Base-by-base conservation (phyloP, 2,329 filamentous ascomycete species). In the Lachnellula hyalina region DNA sequence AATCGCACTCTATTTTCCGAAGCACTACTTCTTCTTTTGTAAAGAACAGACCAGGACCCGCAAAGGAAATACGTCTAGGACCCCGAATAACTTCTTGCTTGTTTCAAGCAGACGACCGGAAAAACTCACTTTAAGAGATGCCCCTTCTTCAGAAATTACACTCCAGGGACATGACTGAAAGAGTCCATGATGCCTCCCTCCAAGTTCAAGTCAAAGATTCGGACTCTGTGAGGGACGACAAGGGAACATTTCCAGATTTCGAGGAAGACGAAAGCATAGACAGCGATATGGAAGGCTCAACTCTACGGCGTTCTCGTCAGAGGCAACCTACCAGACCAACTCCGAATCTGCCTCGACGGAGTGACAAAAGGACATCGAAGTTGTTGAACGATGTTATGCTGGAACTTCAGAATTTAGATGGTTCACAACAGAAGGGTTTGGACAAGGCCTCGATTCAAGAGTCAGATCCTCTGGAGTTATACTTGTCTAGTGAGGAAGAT, bases 401-500 rank as follows among this genome's bases (percentile, higher is more conserved):
- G 44, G 65, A 68, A 32, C 42, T 68, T 44, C 52, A 67, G 51
- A 62, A 47, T 41, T 47, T 68, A 55, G 64, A 64, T 45, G 61
- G 54, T 0, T 54, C 53, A 34, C 36, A 47, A 36, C 36, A 46
- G 28, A 55, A 60, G 48, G 57, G 62, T 11, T 54, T 58, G 8
- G 57, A 61, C 15, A 57, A 47, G 5, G 35, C 42, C 9, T 57
- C 59, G n/a, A 47, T 63, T 15, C 47, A 63, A 28, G 55, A 61
- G 49, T 48, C 60, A 15, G 63, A 70, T 59, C 79, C 81, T 5
- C 82, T 84, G 66, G 79, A 83, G 54, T 65, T 81, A 55, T 86
- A 86, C 67, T 77, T 86, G 25, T 85, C 82, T 2, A 85, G 82
- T 0, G 83, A 86, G 61, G 83, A 86, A 66, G 83, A 85, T 59